These are phyloP conservation scores for Magnusiomyces suaveolens DNA, from an alignment of 1,139 yeast genomes.

Conservation along the genomic window DNA sequence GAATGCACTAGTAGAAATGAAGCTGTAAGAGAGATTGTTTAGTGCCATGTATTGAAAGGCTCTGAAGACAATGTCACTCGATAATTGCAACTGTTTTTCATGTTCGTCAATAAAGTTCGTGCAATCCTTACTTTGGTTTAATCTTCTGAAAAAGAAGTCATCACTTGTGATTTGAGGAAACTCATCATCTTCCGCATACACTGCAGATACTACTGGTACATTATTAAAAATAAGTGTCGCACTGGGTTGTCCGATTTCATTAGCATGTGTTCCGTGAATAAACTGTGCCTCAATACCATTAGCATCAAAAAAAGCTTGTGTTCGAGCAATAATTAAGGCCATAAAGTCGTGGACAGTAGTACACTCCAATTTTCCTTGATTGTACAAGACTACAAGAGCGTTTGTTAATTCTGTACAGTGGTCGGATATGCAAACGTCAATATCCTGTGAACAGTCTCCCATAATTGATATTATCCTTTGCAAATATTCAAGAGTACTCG, in stretches of 20 bases:
- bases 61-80: constrained; percentile 14
- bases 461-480: not conserved
- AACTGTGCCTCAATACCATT: not conserved
- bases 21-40: constrained; percentile 23
- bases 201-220: constrained; percentile 15
- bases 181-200: constrained; percentile 11
- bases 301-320: not conserved
- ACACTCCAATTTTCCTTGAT: not conserved
- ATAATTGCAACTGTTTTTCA: constrained; percentile 2
- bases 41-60: constrained; percentile 18
- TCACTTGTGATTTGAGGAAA: constrained; percentile 14
- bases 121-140: not conserved
- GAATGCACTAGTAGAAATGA: constrained; percentile 19
- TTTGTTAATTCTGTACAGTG: not conserved
- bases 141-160: constrained; percentile 8
- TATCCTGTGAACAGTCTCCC: not conserved
- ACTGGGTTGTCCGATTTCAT: constrained; percentile 1
- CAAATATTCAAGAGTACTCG: constrained; percentile 5
- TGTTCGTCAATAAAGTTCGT: not conserved
- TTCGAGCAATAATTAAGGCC: not conserved
- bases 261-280: not conserved
- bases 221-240: not conserved
- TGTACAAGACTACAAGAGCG: not conserved
- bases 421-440: not conserved
- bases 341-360: not conserved